Evolutionary conservation across 2,329 filamentous ascomycete genomes (phyloP).

Genomic region (Botrytis cinerea): DNA sequence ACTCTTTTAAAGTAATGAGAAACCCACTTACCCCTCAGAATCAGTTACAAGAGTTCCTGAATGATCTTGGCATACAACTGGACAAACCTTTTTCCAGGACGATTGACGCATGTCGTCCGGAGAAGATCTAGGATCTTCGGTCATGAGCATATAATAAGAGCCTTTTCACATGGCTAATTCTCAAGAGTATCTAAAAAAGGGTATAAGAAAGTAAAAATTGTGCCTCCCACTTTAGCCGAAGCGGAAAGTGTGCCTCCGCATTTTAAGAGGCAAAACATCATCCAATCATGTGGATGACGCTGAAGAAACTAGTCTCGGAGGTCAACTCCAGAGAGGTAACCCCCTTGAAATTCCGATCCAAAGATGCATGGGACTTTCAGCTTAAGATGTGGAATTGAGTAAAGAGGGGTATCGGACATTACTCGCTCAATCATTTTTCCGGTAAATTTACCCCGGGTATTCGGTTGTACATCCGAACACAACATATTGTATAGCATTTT

Average conservation of each 20-base stretch:
- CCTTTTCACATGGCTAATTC: neutral
- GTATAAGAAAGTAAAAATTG: neutral
- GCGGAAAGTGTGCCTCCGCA: conserved; percentile 20
- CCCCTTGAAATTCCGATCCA: neutral
- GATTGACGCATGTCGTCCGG: neutral
- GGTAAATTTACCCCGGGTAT: neutral
- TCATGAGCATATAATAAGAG: neutral
- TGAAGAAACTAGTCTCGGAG: neutral
- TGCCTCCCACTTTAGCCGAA: conserved; percentile 7
- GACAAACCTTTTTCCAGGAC: neutral
- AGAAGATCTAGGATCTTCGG: neutral
- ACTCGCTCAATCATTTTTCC: conserved; percentile 12
- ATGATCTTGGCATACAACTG: neutral
- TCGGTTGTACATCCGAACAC: conserved; percentile 6
- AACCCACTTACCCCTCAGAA: neutral
- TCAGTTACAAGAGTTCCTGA: neutral
- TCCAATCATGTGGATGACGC: neutral
- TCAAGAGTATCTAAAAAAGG: neutral
- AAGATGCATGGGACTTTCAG: neutral
- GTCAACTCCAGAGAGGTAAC: neutral
- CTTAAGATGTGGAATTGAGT: neutral
- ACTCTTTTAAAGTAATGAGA: neutral
- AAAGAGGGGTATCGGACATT: conserved; percentile 14
- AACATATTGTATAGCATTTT: neutral
- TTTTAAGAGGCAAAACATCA: neutral